Evolutionary conservation across 768 basidiomycete species (phyloP).

Genomic region (Astraeus odoratus): DNA sequence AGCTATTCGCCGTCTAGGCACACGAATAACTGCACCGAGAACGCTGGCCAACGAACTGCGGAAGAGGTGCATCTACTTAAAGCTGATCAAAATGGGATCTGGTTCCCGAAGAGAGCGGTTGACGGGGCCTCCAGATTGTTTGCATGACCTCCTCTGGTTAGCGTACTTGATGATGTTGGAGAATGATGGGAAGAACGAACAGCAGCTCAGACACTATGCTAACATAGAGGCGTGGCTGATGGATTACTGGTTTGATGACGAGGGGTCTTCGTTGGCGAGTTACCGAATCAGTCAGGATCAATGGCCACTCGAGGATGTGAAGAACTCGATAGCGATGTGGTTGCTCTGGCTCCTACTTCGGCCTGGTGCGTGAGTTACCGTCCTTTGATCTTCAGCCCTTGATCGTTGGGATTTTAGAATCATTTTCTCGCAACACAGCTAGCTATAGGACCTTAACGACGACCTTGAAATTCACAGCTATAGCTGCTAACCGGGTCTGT

Average conservation of each 20-base stretch:
- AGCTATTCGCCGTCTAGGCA: conserved; percentile 43
- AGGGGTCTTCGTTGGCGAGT: conserved; percentile 48
- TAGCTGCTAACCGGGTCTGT: conserved; percentile 60
- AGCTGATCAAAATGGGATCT: conserved; percentile 42
- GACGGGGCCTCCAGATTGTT: conserved; percentile 11
- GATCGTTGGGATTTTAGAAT: conserved; percentile 31
- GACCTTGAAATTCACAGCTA: conserved; percentile 53
- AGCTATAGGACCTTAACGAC: conserved; percentile 40
- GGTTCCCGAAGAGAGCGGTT: conserved; percentile 11
- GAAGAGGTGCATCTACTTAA: conserved; percentile 52
- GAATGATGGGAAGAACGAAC: conserved; percentile 67
- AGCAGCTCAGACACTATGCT: conserved; percentile 66
- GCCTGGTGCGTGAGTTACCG: conserved; percentile 39
- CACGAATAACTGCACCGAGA: conserved; percentile 31
- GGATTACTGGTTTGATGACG: conserved; percentile 57
- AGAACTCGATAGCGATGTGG: conserved; percentile 66
- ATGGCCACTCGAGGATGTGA: conserved; percentile 53
- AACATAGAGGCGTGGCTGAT: conserved; percentile 55
- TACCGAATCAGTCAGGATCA: conserved; percentile 33
- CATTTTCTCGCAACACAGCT: conserved; percentile 35
- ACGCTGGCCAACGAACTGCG: conserved; percentile 57
- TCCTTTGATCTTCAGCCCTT: neutral
- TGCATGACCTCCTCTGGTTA: conserved; percentile 48
- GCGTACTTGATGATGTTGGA: conserved; percentile 77
- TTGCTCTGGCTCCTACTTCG: conserved; percentile 67